phyloP scores from a whole-genome alignment of 257 asterid species.

The Solanum clarkiae region DNA sequence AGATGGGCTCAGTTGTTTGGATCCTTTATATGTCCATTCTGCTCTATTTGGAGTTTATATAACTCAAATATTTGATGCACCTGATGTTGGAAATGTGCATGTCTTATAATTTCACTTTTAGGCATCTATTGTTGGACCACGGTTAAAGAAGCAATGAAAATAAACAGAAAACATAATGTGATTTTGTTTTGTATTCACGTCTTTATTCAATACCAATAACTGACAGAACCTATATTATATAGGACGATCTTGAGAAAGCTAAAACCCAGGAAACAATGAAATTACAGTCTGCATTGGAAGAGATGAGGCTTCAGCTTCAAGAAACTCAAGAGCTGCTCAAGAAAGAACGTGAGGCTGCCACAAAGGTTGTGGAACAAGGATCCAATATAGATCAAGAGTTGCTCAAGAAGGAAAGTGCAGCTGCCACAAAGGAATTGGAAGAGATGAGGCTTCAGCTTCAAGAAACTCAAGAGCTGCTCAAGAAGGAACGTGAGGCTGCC shows the following conservation, averaged over 20 bases:
- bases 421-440: conserved; percentile 23
- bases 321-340: conserved; percentile 38
- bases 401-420: no score
- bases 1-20: neutral
- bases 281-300: conserved; percentile 54
- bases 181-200: conserved; percentile 1
- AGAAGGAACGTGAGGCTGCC: conserved; percentile 32
- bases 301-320: conserved; percentile 31
- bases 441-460: conserved; percentile 36
- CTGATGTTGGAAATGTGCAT: neutral
- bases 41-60: neutral
- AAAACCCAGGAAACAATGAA: conserved; percentile 46
- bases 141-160: neutral
- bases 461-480: conserved; percentile 38
- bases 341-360: conserved; percentile 32
- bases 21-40: neutral
- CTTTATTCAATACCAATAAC: neutral
- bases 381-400: conserved; percentile 7
- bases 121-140: neutral
- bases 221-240: neutral
- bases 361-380: conserved; percentile 1
- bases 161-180: neutral
- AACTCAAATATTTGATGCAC: neutral
- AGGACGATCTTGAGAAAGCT: conserved; percentile 31
- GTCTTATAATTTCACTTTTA: neutral